Percentiles rank a stretch among this genome's conserved stretches.
Conservation (phyloP, 768 basidiomycete genomes). For the Tephrocybe sp. region DNA sequence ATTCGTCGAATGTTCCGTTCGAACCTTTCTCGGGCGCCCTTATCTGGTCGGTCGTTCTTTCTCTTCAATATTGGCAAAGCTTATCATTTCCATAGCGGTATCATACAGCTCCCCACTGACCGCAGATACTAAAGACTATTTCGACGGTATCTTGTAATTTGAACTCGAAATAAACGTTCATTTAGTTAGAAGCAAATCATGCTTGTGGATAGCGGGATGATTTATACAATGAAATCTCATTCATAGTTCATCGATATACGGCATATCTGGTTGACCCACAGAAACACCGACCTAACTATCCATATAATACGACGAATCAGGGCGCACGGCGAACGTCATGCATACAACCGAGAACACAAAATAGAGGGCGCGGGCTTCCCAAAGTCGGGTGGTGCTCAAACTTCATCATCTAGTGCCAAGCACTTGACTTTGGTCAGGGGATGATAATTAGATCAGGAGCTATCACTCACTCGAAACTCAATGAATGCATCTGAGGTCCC, state of each 20-base stretch:
- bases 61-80: background rate
- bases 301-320: no score
- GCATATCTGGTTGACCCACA: no score
- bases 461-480: conserved; percentile 74
- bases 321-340: no score
- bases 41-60: conserved; percentile 11
- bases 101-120: background rate
- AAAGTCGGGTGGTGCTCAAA: conserved; percentile 10
- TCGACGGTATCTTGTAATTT: conserved; percentile 21
- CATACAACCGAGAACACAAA: no score
- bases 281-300: no score
- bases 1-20: conserved; percentile 38
- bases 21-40: conserved; percentile 24
- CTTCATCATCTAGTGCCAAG: conserved; percentile 40
- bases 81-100: background rate
- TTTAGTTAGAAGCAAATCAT: background rate
- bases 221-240: no score
- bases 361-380: no score
- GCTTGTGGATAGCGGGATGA: background rate
- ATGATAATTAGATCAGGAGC: background rate
- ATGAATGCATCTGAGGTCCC: conserved; percentile 64
- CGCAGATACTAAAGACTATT: conserved; percentile 19
- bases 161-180: background rate
- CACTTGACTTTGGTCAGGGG: conserved; percentile 29
- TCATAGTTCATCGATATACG: no score